A percentile compares a stretch with the other conserved stretches of the same genome.
These are phyloP conservation scores for Ophioceras dolichostomum DNA, from an alignment of 2,329 filamentous ascomycete genomes.

Conservation along the genomic window DNA sequence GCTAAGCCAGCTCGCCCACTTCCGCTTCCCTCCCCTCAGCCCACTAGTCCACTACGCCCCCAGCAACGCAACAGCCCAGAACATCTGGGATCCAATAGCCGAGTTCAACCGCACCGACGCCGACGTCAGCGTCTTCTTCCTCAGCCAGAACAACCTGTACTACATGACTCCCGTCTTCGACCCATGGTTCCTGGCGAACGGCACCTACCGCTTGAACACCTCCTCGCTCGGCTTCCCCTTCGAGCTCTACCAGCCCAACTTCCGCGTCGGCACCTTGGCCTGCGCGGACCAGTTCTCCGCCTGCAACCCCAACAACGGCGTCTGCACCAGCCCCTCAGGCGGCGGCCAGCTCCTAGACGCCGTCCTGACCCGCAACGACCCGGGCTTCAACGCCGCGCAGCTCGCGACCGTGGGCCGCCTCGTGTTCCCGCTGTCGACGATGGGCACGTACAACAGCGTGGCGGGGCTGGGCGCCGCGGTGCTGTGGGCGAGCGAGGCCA, in stretches of 20 bases:
- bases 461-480: not conserved
- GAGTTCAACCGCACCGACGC: slow-evolving; percentile 1
- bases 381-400: slow-evolving; percentile 3
- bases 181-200: slow-evolving; percentile 1
- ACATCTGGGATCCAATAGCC: not conserved
- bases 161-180: slow-evolving; percentile 1
- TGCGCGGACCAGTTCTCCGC: slow-evolving; percentile 3
- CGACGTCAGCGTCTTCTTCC: slow-evolving; percentile 1
- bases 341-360: not conserved
- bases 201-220: not conserved
- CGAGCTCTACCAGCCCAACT: not conserved
- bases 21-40: no score
- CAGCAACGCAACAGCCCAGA: not conserved
- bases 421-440: not conserved
- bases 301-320: slow-evolving; percentile 1
- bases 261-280: not conserved
- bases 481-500: slow-evolving; percentile 2
- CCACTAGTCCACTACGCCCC: no score
- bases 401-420: not conserved
- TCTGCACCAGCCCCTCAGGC: not conserved
- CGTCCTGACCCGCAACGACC: not conserved
- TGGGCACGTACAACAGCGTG: not conserved
- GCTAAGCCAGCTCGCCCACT: no score
- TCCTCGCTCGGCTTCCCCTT: no score
- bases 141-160: slow-evolving; percentile 1